phyloP scores from a whole-genome alignment of 176 grass and related monocot genomes.

The barley (Hordeum vulgare) region MorexV3_pseudomolecules_assembly NC_058519.1:431591817-431592316 shows the following conservation, averaged over 20 bases:
- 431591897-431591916: not conserved
- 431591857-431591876: not conserved
- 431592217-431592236: slow-evolving; percentile 23
- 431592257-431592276: not conserved
- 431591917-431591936: not conserved
- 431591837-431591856: not conserved
- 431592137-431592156: slow-evolving; percentile 5
- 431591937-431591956: not conserved
- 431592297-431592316: not conserved
- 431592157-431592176: not conserved
- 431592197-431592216: slow-evolving; percentile 5
- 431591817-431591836: not conserved
- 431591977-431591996: not conserved
- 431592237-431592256: slow-evolving; percentile 19
- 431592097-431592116: not conserved
- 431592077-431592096: slow-evolving; percentile 3
- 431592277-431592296: not conserved
- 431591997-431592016: slow-evolving; percentile 9
- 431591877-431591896: not conserved
- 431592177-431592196: not conserved
- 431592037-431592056: not conserved
- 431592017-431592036: slow-evolving; percentile 41
- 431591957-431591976: slow-evolving; percentile 29
- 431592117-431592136: not conserved
- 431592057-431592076: not conserved